Base-by-base conservation (phyloP, 225 moss, liverwort and hornwort genomes). In the Physcomitrium patens region DNA sequence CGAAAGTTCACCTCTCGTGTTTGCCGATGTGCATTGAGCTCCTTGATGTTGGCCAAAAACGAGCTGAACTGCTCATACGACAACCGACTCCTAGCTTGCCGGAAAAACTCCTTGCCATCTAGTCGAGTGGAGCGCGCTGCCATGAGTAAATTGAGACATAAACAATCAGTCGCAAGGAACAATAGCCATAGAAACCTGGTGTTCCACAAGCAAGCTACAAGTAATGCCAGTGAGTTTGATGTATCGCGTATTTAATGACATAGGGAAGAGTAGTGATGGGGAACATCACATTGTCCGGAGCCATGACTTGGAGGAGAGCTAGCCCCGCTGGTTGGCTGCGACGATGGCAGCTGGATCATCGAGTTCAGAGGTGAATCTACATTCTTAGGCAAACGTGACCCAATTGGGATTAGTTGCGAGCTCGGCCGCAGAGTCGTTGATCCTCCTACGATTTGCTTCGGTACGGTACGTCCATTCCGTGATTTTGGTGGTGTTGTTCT, bases 71-170 rank as follows among this genome's bases (percentile, higher is more conserved):
- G 87, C 84, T 85, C 84, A 60, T 87, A 87, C 3, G 87, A 79
- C 73, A 87, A 77, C 69, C 84, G 82, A 66, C 79, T 87, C 59
- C 87, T 87, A 37, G 95, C 93, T 87, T 93, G 93, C 28, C 91
- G 83, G 87, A 95, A 93, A 67, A 93, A 95, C 80, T 95, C 95
- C 84, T 95, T 93, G 71, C 95, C 95, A 26, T 95, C 95, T 12
- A 93, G 83, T 48, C 91, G 83, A 17, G 87, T 86, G 65, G 85
- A 64, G 54, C 95, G 93, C 2, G 85, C 89, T 67, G 82, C 70
- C 57, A 79, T 43, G 31, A 81, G n/a, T 70, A 44, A 27, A 45
- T 50, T 10, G 54, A 16, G 9, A 78, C 57, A 22, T 16, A 12
- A 48, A 18, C 23, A 15, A 55, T 81, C 44, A 68, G 63, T 42